A percentile compares a stretch with the other conserved stretches of the same genome.
These are phyloP conservation scores for Fragilaria radians DNA, from an alignment of 108 stramenopile species.

Conservation along the genomic window DNA sequence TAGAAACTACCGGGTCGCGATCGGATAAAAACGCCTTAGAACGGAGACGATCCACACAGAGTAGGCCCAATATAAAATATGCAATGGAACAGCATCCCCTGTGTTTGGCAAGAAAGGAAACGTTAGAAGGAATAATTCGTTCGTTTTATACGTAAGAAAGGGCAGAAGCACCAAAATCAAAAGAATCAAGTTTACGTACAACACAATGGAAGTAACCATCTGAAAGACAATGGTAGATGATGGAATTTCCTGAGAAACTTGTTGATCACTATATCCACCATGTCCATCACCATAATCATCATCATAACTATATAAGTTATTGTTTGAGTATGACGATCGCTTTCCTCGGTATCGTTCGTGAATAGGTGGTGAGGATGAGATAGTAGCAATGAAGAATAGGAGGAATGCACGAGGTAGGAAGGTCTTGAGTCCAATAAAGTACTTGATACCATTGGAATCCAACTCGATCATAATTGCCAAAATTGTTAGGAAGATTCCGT, in stretches of 20 bases:
- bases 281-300: conserved; percentile 17
- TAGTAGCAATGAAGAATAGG: conserved; percentile 56
- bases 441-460: conserved; percentile 29
- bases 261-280: conserved; percentile 17
- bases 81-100: conserved; percentile 56
- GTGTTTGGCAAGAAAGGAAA: not conserved
- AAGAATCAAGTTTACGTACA: conserved; percentile 40
- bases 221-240: conserved; percentile 66
- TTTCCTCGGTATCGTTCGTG: conserved; percentile 14
- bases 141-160: not conserved
- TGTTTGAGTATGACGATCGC: not conserved
- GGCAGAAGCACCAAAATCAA: not conserved
- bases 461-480: conserved; percentile 63
- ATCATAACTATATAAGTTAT: conserved; percentile 9
- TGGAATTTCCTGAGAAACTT: conserved; percentile 31
- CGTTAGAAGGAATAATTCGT: not conserved
- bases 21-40: conserved; percentile 63
- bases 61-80: conserved; percentile 62
- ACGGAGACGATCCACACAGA: conserved; percentile 76
- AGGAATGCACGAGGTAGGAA: conserved; percentile 51
- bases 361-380: conserved; percentile 47
- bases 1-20: conserved; percentile 54
- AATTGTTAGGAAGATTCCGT: conserved; percentile 37
- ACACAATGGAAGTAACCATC: conserved; percentile 58
- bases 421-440: conserved; percentile 61